Evolutionary conservation across 2,329 filamentous ascomycete species (phyloP).

Genomic region (Fusarium domesticum): DNA sequence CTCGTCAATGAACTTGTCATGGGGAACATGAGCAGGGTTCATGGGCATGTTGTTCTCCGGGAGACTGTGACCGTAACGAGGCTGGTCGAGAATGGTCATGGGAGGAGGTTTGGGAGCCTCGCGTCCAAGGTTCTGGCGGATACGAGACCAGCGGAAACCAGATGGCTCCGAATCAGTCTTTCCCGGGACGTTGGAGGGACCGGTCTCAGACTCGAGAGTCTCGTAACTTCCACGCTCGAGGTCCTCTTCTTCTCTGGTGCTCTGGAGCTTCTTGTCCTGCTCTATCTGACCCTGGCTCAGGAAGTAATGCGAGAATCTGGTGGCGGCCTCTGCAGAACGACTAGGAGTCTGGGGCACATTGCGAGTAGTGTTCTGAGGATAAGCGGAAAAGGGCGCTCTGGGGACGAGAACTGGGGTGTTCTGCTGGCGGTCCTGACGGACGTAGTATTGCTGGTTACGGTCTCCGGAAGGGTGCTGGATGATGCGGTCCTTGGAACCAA

Average conservation of each 20-base stretch:
- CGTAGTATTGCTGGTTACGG: conserved; percentile 9
- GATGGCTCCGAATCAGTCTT: background rate
- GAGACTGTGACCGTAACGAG: conserved; percentile 19
- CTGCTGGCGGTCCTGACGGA: conserved; percentile 22
- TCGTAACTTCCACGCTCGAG: conserved; percentile 30
- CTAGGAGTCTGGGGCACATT: conserved; percentile 18
- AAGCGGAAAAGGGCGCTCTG: conserved; percentile 1
- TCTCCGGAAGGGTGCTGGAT: conserved; percentile 26
- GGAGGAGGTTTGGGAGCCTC: conserved; percentile 21
- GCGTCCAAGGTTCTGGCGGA: conserved; percentile 23
- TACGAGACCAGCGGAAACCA: conserved; percentile 29
- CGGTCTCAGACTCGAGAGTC: conserved; percentile 31
- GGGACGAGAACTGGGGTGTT: conserved; percentile 23
- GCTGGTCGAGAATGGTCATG: conserved; percentile 27
- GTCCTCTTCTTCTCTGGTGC: conserved; percentile 23
- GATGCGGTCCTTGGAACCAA: conserved; percentile 27
- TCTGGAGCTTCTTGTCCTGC: conserved; percentile 6
- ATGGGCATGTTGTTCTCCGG: conserved; percentile 7
- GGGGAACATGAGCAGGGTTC: conserved; percentile 15
- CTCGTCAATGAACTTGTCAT: conserved; percentile 22
- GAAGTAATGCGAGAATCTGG: conserved; percentile 29
- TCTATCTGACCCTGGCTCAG: conserved; percentile 11
- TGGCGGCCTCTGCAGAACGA: conserved; percentile 23
- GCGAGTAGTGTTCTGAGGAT: conserved; percentile 25
- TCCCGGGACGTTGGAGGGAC: background rate